phyloP scores from a whole-genome alignment of 2,329 filamentous ascomycete species.

The Canariomyces notabilis region DNA sequence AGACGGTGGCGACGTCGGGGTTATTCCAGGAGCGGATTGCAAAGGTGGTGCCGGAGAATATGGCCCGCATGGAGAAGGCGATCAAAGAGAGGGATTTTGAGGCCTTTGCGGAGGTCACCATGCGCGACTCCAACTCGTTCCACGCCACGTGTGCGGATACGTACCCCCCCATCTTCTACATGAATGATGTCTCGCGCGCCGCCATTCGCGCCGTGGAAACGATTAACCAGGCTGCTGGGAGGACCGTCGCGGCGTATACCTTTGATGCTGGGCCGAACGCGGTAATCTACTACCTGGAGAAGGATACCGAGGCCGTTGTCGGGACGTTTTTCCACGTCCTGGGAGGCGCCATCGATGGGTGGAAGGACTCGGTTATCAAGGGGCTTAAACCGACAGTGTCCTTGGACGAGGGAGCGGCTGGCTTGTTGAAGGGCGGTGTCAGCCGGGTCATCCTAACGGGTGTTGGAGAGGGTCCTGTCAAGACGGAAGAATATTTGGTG shows the following conservation, averaged over 20 bases:
- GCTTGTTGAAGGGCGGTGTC: slow-evolving; percentile 69
- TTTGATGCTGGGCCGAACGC: slow-evolving; percentile 97
- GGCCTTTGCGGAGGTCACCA: slow-evolving; percentile 82
- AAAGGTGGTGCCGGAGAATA: slow-evolving; percentile 73
- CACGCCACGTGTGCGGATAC: slow-evolving; percentile 93
- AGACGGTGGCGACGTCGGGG: slow-evolving; percentile 85
- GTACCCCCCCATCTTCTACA: slow-evolving; percentile 95
- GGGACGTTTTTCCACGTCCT: slow-evolving; percentile 71
- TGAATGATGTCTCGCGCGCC: slow-evolving; percentile 88
- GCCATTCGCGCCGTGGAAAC: slow-evolving; percentile 84
- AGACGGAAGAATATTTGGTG: slow-evolving; percentile 72
- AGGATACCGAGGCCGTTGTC: slow-evolving; percentile 67
- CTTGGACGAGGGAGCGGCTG: slow-evolving; percentile 61
- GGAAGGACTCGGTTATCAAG: slow-evolving; percentile 52
- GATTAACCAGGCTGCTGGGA: slow-evolving; percentile 76
- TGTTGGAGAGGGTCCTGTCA: slow-evolving; percentile 83
- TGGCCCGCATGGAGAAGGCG: slow-evolving; percentile 80
- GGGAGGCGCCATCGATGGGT: slow-evolving; percentile 57
- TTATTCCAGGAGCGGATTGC: slow-evolving; percentile 74
- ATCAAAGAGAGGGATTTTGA: slow-evolving; percentile 76
- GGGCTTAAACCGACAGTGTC: slow-evolving; percentile 50
- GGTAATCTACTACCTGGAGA: slow-evolving; percentile 88
- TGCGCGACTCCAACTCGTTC: slow-evolving; percentile 96
- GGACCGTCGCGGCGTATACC: slow-evolving; percentile 84
- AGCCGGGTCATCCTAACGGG: slow-evolving; percentile 85